These are phyloP conservation scores for Adiantum capillusveneris DNA, from an alignment of 75 land plant species.

Conservation along the genomic window DNA sequence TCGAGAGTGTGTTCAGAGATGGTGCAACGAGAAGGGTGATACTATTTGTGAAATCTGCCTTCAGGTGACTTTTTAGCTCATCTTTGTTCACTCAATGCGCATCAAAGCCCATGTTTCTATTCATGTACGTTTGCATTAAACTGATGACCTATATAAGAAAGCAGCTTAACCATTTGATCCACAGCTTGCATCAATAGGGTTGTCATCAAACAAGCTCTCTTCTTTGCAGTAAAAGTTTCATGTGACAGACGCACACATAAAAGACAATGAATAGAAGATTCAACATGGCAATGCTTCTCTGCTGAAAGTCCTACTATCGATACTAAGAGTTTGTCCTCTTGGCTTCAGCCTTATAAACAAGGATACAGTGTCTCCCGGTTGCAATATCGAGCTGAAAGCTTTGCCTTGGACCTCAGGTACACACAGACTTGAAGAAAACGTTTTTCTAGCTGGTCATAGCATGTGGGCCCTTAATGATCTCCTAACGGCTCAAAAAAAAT, in stretches of 20 bases:
- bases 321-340: not conserved
- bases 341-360: conserved; percentile 3
- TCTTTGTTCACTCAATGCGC: not conserved
- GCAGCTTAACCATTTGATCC: too few relatives aligned
- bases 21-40: conserved; percentile 81
- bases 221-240: too few relatives aligned
- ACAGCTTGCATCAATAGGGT: not conserved
- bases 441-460: not conserved
- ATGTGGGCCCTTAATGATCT: too few relatives aligned
- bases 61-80: conserved; percentile 34
- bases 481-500: too few relatives aligned
- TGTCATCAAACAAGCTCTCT: not conserved
- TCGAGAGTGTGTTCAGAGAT: conserved; percentile 69
- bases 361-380: not conserved
- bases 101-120: not conserved
- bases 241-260: too few relatives aligned
- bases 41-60: conserved; percentile 77
- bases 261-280: too few relatives aligned
- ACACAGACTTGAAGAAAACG: not conserved
- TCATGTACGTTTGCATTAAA: not conserved
- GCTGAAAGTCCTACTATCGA: not conserved
- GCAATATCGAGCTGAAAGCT: not conserved
- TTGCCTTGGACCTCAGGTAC: conserved; percentile 1
- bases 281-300: too few relatives aligned
- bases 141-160: not conserved